Percentiles rank a stretch among this genome's conserved stretches.
phyloP scores from a whole-genome alignment of 2,329 filamentous ascomycete species.

The Diplodia mutila region DNA sequence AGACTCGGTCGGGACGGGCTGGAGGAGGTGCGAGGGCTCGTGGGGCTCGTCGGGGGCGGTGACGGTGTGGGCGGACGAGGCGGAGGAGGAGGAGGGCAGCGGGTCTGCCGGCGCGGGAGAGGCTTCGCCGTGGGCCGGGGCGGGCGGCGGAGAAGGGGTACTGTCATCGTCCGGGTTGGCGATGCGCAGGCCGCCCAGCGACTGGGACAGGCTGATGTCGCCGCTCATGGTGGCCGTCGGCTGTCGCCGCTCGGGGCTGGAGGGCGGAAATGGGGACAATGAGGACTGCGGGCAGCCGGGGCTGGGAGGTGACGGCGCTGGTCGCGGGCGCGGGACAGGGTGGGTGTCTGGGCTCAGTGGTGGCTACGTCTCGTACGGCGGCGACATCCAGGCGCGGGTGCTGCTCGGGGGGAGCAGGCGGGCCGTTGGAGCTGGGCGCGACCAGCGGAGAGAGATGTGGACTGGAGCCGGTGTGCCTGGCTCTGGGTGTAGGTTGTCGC shows the following conservation, averaged over 20 bases:
- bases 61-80: constrained; percentile 43
- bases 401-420: constrained; percentile 25
- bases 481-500: constrained; percentile 14
- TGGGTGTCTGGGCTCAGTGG: background rate
- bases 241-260: background rate
- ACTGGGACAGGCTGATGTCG: constrained; percentile 89
- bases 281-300: constrained; percentile 13
- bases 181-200: constrained; percentile 91
- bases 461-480: constrained; percentile 17
- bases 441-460: constrained; percentile 24
- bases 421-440: constrained; percentile 23
- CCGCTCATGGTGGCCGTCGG: constrained; percentile 69
- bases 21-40: constrained; percentile 35
- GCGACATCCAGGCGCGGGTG: constrained; percentile 26
- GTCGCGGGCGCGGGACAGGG: constrained; percentile 3
- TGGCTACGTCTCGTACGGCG: constrained; percentile 14
- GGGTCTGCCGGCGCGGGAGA: constrained; percentile 27
- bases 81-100: constrained; percentile 38
- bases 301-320: constrained; percentile 3
- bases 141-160: constrained; percentile 36
- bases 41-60: constrained; percentile 41
- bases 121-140: constrained; percentile 21
- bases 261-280: constrained; percentile 6
- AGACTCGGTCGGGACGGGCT: constrained; percentile 36
- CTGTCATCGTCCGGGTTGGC: constrained; percentile 87